phyloP scores from a whole-genome alignment of 176 grass and related monocot species.

The Oryza glumipatula region DNA sequence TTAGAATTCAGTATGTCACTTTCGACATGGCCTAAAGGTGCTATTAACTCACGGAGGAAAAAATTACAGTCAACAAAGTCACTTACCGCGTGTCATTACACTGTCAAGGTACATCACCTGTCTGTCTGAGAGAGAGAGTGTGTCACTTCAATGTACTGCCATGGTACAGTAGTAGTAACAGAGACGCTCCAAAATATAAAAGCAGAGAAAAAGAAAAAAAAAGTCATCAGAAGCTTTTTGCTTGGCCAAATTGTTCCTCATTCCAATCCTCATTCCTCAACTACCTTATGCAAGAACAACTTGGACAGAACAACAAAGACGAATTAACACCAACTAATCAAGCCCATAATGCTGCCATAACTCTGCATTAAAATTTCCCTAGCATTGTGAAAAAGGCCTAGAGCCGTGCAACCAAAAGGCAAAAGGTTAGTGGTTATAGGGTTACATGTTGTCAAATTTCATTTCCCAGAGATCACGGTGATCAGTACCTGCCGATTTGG shows the following conservation, averaged over 20 bases:
- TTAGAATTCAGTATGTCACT: no score
- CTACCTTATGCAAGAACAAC: not conserved
- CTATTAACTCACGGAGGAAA: no score
- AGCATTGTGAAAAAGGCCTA: not conserved
- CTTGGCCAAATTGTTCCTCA: slow-evolving; percentile 9
- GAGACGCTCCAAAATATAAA: not conserved
- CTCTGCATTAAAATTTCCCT: not conserved
- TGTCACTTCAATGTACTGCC: not conserved
- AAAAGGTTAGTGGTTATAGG: not conserved
- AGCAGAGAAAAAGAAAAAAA: not conserved
- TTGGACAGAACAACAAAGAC: not conserved
- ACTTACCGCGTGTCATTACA: not conserved
- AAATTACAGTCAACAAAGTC: not conserved
- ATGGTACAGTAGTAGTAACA: not conserved
- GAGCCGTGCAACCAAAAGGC: slow-evolving; percentile 18
- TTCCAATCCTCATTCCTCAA: slow-evolving; percentile 8
- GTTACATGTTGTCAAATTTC: not conserved
- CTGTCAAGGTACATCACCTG: not conserved
- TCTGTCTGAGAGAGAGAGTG: no score
- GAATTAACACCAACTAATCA: not conserved
- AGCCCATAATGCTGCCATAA: not conserved
- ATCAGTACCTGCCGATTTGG: not conserved
- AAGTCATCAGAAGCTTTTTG: not conserved
- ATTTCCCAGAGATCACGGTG: not conserved
- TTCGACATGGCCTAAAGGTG: no score